Evolutionary conservation across 352 stramenopile genomes (phyloP), one percentile per base, ranked within the genome.

Genomic region (Phytophthora brassicae): DNA sequence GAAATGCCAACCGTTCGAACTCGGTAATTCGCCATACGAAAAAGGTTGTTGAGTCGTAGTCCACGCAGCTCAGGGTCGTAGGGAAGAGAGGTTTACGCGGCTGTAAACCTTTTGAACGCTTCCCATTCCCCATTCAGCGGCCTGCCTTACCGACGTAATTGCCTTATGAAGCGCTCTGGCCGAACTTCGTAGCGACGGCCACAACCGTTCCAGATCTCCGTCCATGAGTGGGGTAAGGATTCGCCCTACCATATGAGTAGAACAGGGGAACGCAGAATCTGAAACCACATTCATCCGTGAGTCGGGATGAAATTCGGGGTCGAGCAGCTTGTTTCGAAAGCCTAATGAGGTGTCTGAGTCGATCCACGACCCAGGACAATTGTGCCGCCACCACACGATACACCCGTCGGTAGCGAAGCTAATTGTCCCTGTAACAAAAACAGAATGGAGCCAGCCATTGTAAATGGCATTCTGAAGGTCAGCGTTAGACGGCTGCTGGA

Each of bases 1-100:
- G 48, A 56, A 0, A 56, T 56, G 1, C 20, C 33, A 2, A 46
- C 64, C 5, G 43, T 79, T 0, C 60, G 36, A 0, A 58, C 50
- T 0, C 45, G 23, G 4, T 41, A 52, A 26, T 52, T 75, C 0
- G 33, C 36, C 13, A 60, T 35, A 16, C 50, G 16, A 19, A 58
- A 48, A 2, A 48, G 28, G 38, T 49, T 58, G 23, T 39, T 42
- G 16, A 58, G 9, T 0, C 36, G 36, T 1, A 48, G 5, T n/a
- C n/a, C n/a, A n/a, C n/a, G n/a, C n/a, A n/a, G n/a, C n/a, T 24
- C 38, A 22, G 36, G 24, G 8, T 41, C 12, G 24, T 42, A 57
- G 0, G 35, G 50, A 2, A 57, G n/a, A n/a, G 4, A 39, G 35
- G 36, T 39, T 41, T 0, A 57, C 16, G 3, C 50, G 22, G 2